phyloP scores from a whole-genome alignment of 108 stramenopile species.

The Skeletonema potamos region DNA sequence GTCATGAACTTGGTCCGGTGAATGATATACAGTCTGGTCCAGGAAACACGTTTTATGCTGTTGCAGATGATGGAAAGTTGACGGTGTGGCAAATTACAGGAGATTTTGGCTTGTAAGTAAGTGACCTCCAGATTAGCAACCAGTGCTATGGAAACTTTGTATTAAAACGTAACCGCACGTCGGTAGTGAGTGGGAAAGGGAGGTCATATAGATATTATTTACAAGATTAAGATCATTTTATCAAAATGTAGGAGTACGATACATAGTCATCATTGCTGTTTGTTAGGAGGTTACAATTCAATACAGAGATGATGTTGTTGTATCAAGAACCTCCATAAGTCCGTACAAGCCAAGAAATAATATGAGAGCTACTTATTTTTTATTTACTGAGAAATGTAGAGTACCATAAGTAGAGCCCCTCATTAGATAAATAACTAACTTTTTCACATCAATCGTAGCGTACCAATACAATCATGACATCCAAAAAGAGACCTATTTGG shows the following conservation, averaged over 20 bases:
- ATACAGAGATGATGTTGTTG: no score
- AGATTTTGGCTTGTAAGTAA: slow-evolving; percentile 69
- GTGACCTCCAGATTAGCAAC: background rate
- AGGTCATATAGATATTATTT: background rate
- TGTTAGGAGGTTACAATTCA: no score
- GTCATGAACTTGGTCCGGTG: slow-evolving; percentile 72
- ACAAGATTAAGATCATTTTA: background rate
- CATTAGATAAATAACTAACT: no score
- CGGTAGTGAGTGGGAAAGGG: background rate
- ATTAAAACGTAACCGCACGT: background rate
- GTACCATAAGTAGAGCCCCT: no score
- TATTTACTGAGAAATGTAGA: no score
- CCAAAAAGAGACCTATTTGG: background rate
- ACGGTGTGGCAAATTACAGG: slow-evolving; percentile 80
- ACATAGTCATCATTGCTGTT: no score
- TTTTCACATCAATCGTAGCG: no score
- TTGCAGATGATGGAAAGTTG: slow-evolving; percentile 81
- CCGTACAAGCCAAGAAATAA: no score
- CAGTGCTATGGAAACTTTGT: background rate
- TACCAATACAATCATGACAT: background rate
- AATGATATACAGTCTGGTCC: slow-evolving; percentile 64
- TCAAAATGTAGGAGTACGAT: background rate
- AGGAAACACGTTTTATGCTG: slow-evolving; percentile 80
- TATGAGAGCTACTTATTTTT: no score
- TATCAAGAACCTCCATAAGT: no score